Evolutionary conservation across 1,139 yeast species (phyloP).

Genomic region (Lodderomyces theae): DNA sequence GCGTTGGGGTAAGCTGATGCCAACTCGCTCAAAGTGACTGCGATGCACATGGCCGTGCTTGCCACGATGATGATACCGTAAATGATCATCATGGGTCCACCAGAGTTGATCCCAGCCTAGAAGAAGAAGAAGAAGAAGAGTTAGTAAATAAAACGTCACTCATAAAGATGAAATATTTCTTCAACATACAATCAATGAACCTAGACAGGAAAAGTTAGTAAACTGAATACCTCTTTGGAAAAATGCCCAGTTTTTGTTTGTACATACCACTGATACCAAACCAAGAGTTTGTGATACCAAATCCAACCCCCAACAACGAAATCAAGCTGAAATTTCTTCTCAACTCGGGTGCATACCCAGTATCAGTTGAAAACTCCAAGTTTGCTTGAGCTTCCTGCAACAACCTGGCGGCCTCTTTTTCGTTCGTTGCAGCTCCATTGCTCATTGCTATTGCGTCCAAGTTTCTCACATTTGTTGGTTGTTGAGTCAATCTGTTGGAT

Average conservation of each 20-base stretch:
- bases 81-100: slow-evolving; percentile 65
- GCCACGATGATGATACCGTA: slow-evolving; percentile 67
- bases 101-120: slow-evolving; percentile 55
- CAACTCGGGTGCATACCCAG: slow-evolving; percentile 39
- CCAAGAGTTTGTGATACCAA: slow-evolving; percentile 57
- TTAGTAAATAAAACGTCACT: neutral
- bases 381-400: slow-evolving; percentile 33
- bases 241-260: neutral
- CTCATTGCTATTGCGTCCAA: slow-evolving; percentile 11
- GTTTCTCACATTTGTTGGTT: slow-evolving; percentile 12
- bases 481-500: slow-evolving; percentile 12
- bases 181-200: neutral
- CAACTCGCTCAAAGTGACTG: slow-evolving; percentile 45
- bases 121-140: neutral
- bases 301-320: slow-evolving; percentile 58
- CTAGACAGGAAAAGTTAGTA: neutral
- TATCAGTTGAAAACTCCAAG: slow-evolving; percentile 30
- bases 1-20: slow-evolving; percentile 58
- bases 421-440: slow-evolving; percentile 11
- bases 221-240: neutral
- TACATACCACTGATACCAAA: slow-evolving; percentile 42
- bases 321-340: slow-evolving; percentile 49
- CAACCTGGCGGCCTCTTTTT: slow-evolving; percentile 17
- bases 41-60: slow-evolving; percentile 36
- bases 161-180: neutral